Conservation (phyloP, 2,329 filamentous ascomycete genomes). For the Penicillium occitanis region DNA sequence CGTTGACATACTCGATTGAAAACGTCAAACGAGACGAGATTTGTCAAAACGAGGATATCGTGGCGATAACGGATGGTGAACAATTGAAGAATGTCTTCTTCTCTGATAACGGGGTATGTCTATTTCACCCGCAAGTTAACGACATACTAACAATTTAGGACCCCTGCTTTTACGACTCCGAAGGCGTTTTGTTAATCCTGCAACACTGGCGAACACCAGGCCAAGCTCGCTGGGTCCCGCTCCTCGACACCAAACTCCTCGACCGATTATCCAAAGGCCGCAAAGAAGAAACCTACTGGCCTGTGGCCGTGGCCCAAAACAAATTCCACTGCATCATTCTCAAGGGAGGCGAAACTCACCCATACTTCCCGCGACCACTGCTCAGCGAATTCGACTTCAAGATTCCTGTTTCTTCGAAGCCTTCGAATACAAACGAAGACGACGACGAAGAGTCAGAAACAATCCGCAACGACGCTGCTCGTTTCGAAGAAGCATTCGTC, state of each 20-base stretch:
- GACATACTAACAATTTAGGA: conserved; percentile 56
- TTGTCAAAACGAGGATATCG: conserved; percentile 90
- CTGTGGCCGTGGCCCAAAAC: conserved; percentile 84
- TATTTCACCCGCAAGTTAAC: neutral
- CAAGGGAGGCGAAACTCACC: conserved; percentile 89
- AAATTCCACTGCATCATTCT: conserved; percentile 99
- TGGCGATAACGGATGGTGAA: conserved; percentile 74
- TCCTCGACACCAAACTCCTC: conserved; percentile 84
- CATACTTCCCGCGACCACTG: conserved; percentile 85
- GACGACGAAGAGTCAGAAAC: conserved; percentile 44
- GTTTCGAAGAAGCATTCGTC: conserved; percentile 78
- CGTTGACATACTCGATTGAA: conserved; percentile 86
- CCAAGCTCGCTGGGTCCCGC: conserved; percentile 85
- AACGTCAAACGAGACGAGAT: conserved; percentile 91
- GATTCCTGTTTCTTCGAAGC: conserved; percentile 68
- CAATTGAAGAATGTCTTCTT: conserved; percentile 84
- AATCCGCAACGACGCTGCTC: conserved; percentile 37
- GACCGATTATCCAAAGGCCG: conserved; percentile 78
- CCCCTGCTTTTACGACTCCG: conserved; percentile 93
- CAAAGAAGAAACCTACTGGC: conserved; percentile 91
- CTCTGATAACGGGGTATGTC: conserved; percentile 76
- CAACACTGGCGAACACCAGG: conserved; percentile 86
- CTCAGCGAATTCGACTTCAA: conserved; percentile 92
- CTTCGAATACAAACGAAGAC: conserved; percentile 38
- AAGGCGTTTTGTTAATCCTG: conserved; percentile 81